Evolutionary conservation across 2,329 filamentous ascomycete genomes (phyloP).

Genomic region (Penicillium sp.): DNA sequence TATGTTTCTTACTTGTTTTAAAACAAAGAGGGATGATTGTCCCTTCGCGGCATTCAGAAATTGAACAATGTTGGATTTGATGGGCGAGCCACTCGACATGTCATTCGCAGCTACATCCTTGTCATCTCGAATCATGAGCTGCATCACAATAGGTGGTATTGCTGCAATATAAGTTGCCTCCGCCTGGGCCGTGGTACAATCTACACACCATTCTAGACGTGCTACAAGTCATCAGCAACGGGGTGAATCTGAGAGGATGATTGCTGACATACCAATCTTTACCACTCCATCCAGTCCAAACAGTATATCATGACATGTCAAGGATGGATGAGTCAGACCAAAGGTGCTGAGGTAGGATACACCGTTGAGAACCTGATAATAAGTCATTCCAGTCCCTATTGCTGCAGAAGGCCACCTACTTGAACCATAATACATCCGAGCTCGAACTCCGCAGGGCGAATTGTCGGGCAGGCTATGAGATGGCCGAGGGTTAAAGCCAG

Average conservation of each 20-base stretch:
- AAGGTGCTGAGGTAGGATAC: slow-evolving; percentile 1
- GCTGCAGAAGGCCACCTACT: neutral
- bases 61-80: neutral
- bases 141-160: neutral
- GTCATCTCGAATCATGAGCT: neutral
- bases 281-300: slow-evolving; percentile 1
- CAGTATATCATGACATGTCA: slow-evolving; percentile 5
- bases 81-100: neutral
- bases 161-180: neutral
- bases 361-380: slow-evolving; percentile 9
- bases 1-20: slow-evolving; percentile 1
- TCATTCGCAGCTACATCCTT: neutral
- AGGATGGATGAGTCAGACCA: slow-evolving; percentile 4
- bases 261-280: slow-evolving; percentile 3
- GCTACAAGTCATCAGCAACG: neutral
- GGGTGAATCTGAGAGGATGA: slow-evolving; percentile 1
- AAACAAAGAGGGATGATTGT: neutral
- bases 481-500: slow-evolving; percentile 4
- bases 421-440: slow-evolving; percentile 10
- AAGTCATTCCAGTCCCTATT: neutral
- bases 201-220: slow-evolving; percentile 1
- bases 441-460: slow-evolving; percentile 6
- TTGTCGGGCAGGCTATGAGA: neutral
- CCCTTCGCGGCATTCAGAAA: neutral
- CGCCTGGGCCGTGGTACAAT: neutral